A percentile compares a stretch with the other conserved stretches of the same genome.
These are phyloP conservation scores for Biscogniauxia mediterranea DNA, from an alignment of 2,329 filamentous ascomycete genomes.

Conservation along the genomic window DNA sequence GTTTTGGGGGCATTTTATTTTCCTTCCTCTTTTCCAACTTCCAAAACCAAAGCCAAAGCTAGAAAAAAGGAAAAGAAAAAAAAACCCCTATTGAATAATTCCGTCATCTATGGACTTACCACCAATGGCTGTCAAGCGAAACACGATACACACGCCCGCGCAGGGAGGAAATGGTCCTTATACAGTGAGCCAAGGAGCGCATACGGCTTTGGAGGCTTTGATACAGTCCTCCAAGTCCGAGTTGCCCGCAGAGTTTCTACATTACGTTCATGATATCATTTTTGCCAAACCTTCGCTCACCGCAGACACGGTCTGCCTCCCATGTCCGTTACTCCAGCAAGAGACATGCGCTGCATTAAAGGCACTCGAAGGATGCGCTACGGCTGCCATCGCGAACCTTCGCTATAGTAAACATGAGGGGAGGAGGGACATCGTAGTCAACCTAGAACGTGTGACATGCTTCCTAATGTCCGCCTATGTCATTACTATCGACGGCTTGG, in stretches of 20 bases:
- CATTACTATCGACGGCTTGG: slow-evolving; percentile 52
- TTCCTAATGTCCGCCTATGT: slow-evolving; percentile 60
- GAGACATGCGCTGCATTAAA: slow-evolving; percentile 49
- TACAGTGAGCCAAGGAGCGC: slow-evolving; percentile 34
- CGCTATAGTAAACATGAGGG: slow-evolving; percentile 42
- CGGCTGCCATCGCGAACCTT: slow-evolving; percentile 57
- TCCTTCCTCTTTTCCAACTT: neutral
- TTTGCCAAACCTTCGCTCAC: slow-evolving; percentile 31
- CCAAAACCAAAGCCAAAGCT: neutral
- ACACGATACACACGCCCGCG: slow-evolving; percentile 3
- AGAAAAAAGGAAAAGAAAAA: neutral
- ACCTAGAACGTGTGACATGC: slow-evolving; percentile 52
- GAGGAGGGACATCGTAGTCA: slow-evolving; percentile 45
- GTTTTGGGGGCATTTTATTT: neutral
- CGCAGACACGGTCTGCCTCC: slow-evolving; percentile 36
- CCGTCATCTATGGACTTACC: neutral
- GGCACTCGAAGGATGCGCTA: slow-evolving; percentile 58
- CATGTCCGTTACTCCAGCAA: slow-evolving; percentile 41
- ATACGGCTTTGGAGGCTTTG: slow-evolving; percentile 29
- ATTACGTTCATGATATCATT: slow-evolving; percentile 27
- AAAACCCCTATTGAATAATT: slow-evolving; percentile 7
- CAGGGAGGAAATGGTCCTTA: slow-evolving; percentile 16
- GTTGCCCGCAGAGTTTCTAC: slow-evolving; percentile 33
- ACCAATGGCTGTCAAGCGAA: slow-evolving; percentile 18
- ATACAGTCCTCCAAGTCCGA: slow-evolving; percentile 27